These are phyloP conservation scores for Fusarium sp. DNA, from an alignment of 2,329 filamentous ascomycete species.

Conservation along the genomic window DNA sequence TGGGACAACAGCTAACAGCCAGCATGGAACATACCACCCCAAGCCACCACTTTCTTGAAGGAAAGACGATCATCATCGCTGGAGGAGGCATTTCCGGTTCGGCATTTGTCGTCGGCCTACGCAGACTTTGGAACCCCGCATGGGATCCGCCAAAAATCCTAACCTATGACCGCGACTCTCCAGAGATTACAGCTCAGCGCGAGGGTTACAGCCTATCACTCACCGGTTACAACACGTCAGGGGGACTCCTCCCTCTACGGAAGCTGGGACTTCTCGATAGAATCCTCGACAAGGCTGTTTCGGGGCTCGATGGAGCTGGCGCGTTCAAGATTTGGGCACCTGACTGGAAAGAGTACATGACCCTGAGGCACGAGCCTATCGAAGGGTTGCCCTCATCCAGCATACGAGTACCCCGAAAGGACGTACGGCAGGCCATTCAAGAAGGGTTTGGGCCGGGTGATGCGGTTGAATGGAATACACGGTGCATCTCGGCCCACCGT, in stretches of 20 bases:
- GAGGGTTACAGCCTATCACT: constrained; percentile 55
- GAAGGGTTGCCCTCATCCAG: constrained; percentile 48
- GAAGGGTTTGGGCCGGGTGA: constrained; percentile 34
- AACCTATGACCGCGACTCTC: constrained; percentile 55
- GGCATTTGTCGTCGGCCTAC: constrained; percentile 53
- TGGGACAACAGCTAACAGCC: neutral
- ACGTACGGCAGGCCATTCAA: constrained; percentile 49
- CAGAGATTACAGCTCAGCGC: constrained; percentile 43
- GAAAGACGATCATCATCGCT: constrained; percentile 55
- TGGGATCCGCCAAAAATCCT: constrained; percentile 47
- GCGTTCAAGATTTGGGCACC: constrained; percentile 55
- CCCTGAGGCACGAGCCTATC: constrained; percentile 45
- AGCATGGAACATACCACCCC: constrained; percentile 16
- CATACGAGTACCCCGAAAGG: constrained; percentile 51
- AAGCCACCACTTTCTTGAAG: constrained; percentile 47
- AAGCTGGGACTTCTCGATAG: constrained; percentile 52
- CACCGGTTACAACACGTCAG: constrained; percentile 46
- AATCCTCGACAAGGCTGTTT: constrained; percentile 45
- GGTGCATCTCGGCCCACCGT: constrained; percentile 39
- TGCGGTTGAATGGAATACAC: constrained; percentile 41
- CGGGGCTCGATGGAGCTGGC: constrained; percentile 44
- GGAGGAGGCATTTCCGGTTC: constrained; percentile 57
- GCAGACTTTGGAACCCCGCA: constrained; percentile 49
- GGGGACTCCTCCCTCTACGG: constrained; percentile 52
- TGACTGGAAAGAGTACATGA: constrained; percentile 49